Base-by-base conservation (phyloP, 2,329 filamentous ascomycete genomes). In the Aotearoamyces nothofagi region DNA sequence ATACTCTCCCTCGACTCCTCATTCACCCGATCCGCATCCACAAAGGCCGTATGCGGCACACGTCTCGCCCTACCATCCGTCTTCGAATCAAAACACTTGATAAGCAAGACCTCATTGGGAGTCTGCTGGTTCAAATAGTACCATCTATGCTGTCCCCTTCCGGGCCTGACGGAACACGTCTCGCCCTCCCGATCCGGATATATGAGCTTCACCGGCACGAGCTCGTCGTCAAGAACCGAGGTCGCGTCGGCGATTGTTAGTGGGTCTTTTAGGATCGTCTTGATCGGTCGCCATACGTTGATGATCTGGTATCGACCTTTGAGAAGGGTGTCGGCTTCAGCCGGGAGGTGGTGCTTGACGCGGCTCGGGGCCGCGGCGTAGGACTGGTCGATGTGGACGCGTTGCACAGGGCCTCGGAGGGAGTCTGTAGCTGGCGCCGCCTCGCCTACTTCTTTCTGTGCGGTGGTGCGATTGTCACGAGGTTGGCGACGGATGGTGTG, bases 71-170 rank as follows among this genome's bases (percentile, higher is more conserved):
- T 47, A 0, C 63, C 65, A 43, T 69, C 65, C 14, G 52, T 52
- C 54, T 68, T 65, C 15, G 55, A 65, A 45, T 75, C 70, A 41
- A 64, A 74, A 40, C 66, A 71, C 46, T 74, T 75, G 48, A 75
- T 68, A 24, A 75, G 40, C 3, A 67, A 53, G 3, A 66, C 61
- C 50, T 75, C 58, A 3, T 62, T 53, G 0, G 66, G 64, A 0
- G 51, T 55, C 42, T 70, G 58, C 1, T 53, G 55, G 26, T 54
- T 55, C 34, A 63, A 55, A 44, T 66, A 71, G 42, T 60, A 63
- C 66, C 66, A 71, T 40, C 49, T 53, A 22, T 67, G 61, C 4
- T n/a, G 31, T 0, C 45, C 39, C 0, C 43, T 38, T 33, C 56
- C 54, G 29, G 60, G 39, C n/a, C 49, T 50, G 2, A 66, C 57